phyloP scores from a whole-genome alignment of 2,329 filamentous ascomycete species.

The Colletotrichum limetticola region DNA sequence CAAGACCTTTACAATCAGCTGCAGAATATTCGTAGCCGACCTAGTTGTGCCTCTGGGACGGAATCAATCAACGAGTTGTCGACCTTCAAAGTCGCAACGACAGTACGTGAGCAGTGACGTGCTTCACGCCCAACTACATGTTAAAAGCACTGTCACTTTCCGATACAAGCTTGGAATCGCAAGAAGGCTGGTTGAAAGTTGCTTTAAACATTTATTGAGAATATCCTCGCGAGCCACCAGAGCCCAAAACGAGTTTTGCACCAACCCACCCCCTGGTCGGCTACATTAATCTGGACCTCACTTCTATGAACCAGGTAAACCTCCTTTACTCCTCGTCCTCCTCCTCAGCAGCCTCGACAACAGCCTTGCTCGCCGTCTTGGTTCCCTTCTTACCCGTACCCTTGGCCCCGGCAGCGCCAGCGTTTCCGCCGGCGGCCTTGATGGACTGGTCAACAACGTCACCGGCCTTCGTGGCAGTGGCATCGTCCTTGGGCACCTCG shows the following conservation, averaged over 20 bases:
- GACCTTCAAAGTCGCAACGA: not conserved
- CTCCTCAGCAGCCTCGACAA: not conserved
- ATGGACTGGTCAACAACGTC: slow-evolving; percentile 13
- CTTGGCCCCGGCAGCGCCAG: not conserved
- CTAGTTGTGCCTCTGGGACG: no score
- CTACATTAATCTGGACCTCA: not conserved
- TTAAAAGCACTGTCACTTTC: not conserved
- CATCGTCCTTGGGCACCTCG: slow-evolving; percentile 26
- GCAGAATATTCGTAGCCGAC: no score
- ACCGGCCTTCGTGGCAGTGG: slow-evolving; percentile 17
- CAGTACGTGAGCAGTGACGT: no score
- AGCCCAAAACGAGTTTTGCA: not conserved
- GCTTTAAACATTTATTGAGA: not conserved
- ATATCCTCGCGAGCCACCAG: not conserved
- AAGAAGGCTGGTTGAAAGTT: not conserved
- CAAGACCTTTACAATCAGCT: no score
- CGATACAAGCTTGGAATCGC: not conserved
- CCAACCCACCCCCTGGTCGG: not conserved
- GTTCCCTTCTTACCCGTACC: not conserved
- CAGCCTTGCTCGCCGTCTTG: slow-evolving; percentile 1
- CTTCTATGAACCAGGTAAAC: no score
- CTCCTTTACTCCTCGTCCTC: not conserved
- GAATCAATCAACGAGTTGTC: not conserved
- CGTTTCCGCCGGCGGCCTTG: not conserved
- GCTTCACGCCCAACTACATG: not conserved